Base-by-base conservation (phyloP, 371 early-diverging fungal genomes). In the Mortierella sp. region DNA sequence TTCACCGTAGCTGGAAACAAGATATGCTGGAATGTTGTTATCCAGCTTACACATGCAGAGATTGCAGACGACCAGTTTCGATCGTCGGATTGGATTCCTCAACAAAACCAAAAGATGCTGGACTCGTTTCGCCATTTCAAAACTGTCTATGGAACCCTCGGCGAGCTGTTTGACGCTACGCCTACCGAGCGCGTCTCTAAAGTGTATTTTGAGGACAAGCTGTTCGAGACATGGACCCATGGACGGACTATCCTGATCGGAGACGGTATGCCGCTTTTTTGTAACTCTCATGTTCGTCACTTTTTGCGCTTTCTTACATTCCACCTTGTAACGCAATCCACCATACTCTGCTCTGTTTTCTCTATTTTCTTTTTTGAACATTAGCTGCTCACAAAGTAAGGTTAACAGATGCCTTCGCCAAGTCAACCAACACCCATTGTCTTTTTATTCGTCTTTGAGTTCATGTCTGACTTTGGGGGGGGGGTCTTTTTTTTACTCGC, bases 171-270 rank as follows among this genome's bases (percentile, higher is more conserved):
- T 40, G 70, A 75, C 24, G 66, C 39, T 9, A 75, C 76, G 3
- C 76, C 76, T 4, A 64, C 53, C n/a, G 74, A 75, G 2, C 19
- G 19, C 1, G 64, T 77, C 16, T 71, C 71, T 16, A 66, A 37
- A 4, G 68, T 77, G 6, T 77, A 67, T 14, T 31, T 77, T 13
- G 45, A 45, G 45, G 71, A 71, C 14, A 58, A 61, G 37, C 29
- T 64, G 37, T 76, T 68, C 45, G 70, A 70, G 14, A 70, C 73
- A 9, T 64, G 73, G 70, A 39, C 73, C 26, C 19, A 48, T 70
- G 67, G 67, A 19, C 24, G 73, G 26, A 67, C 68, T 1, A 71
- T 79, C 22, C 64, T 79, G 9, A 44, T 74, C 16, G 79, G 79
- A 11, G 79, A 74, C 50, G 73, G 70, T 65, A 26, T 11, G 10